Percentiles rank a stretch among this genome's conserved stretches.
Conservation (phyloP, 257 asterid genomes). For the Jasminum sambac region DNA sequence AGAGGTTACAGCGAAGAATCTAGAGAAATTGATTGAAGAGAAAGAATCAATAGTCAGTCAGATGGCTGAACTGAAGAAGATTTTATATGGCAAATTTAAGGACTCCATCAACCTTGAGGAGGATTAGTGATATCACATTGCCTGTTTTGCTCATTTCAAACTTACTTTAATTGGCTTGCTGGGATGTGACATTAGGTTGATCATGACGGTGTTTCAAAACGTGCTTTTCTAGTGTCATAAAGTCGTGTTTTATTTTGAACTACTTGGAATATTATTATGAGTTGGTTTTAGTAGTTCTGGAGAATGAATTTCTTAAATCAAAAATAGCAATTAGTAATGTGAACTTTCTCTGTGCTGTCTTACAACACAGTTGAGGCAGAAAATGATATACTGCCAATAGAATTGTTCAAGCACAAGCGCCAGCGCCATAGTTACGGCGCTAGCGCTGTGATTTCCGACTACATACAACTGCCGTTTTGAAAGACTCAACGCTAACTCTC, state of each 20-base stretch:
- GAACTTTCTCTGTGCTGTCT: no score
- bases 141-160: not conserved
- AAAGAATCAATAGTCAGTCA: constrained; percentile 60
- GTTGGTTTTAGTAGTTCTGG: no score
- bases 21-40: constrained; percentile 80
- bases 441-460: no score
- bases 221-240: not conserved
- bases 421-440: no score
- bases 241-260: not conserved
- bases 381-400: no score
- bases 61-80: constrained; percentile 82
- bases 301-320: no score
- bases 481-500: no score
- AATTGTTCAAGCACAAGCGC: no score
- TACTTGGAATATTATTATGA: no score
- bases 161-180: not conserved
- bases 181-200: not conserved
- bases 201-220: not conserved
- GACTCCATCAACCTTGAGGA: constrained; percentile 94
- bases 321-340: no score
- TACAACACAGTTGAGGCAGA: no score
- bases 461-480: no score
- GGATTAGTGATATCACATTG: constrained; percentile 38
- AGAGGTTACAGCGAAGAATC: constrained; percentile 59
- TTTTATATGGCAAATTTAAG: constrained; percentile 74